Conservation (phyloP, 768 basidiomycete species). For the Suillus tomentosus region DNA sequence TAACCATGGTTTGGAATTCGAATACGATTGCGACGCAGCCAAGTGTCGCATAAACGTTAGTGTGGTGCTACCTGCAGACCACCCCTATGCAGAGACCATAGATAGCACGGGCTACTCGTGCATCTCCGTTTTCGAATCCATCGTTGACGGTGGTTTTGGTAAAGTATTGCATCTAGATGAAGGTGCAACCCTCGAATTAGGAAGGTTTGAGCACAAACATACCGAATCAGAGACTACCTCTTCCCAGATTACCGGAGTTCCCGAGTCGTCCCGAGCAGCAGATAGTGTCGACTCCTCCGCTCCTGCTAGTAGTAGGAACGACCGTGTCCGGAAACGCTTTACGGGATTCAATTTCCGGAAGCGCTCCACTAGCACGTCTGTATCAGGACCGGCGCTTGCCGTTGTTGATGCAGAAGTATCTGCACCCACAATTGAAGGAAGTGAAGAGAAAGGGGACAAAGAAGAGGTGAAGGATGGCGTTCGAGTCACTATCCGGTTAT, state of each 20-base stretch:
- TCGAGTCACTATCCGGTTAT: slow-evolving; percentile 75
- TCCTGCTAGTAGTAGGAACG: slow-evolving; percentile 18
- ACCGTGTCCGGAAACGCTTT: slow-evolving; percentile 55
- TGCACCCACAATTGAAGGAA: slow-evolving; percentile 32
- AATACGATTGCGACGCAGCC: slow-evolving; percentile 89
- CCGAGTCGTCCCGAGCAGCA: slow-evolving; percentile 10
- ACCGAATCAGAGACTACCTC: slow-evolving; percentile 21
- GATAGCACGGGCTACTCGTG: slow-evolving; percentile 31
- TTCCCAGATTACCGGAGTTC: slow-evolving; percentile 19
- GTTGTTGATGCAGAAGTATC: slow-evolving; percentile 70
- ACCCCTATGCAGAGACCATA: slow-evolving; percentile 52
- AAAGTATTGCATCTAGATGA: slow-evolving; percentile 72
- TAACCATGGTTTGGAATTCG: slow-evolving; percentile 84
- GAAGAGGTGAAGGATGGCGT: slow-evolving; percentile 65
- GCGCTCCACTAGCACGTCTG: slow-evolving; percentile 47
- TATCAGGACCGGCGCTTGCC: slow-evolving; percentile 77
- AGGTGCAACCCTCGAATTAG: slow-evolving; percentile 79
- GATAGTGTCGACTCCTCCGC: slow-evolving; percentile 18
- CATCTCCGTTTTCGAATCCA: slow-evolving; percentile 42
- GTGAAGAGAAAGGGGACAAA: slow-evolving; percentile 45
- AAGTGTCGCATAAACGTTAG: slow-evolving; percentile 81
- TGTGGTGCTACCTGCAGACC: slow-evolving; percentile 67
- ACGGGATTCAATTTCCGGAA: slow-evolving; percentile 69
- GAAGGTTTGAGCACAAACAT: slow-evolving; percentile 58
- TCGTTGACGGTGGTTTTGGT: slow-evolving; percentile 84